A percentile compares a stretch with the other conserved stretches of the same genome.
Conservation (phyloP, 176 grass and related monocot species). For the Juncus effusus region DNA sequence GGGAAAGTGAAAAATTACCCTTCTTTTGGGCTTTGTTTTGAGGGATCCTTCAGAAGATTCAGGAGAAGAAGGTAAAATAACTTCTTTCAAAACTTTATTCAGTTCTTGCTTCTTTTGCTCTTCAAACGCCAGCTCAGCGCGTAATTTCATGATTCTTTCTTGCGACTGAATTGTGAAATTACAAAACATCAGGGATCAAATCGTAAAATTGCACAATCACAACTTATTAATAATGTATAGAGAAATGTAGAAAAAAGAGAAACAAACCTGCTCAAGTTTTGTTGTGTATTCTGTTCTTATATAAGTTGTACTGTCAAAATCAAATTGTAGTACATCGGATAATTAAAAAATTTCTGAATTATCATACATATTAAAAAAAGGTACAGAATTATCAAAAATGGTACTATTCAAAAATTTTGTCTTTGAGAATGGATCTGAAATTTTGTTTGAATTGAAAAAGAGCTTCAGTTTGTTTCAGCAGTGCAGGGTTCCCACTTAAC, state of each 20-base stretch:
- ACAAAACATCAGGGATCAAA: not conserved
- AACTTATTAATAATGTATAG: not conserved
- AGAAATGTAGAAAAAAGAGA: not conserved
- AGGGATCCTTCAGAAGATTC: conserved; percentile 33
- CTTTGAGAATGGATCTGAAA: too few relatives aligned
- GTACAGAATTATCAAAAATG: too few relatives aligned
- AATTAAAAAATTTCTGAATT: too few relatives aligned
- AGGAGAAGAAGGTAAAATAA: conserved; percentile 37
- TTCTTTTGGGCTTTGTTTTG: conserved; percentile 52
- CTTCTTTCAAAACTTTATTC: conserved; percentile 74
- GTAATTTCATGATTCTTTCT: conserved; percentile 59
- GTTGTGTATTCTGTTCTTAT: too few relatives aligned
- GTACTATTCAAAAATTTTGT: too few relatives aligned
- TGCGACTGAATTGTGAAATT: conserved; percentile 54
- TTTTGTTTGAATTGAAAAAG: too few relatives aligned
- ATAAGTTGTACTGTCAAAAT: not conserved
- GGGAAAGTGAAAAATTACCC: conserved; percentile 36
- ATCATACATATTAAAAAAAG: too few relatives aligned
- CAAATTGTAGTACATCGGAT: not conserved
- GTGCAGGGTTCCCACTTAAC: too few relatives aligned
- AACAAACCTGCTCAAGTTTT: too few relatives aligned
- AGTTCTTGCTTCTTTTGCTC: conserved; percentile 71
- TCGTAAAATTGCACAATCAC: not conserved
- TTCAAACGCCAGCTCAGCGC: conserved; percentile 79
- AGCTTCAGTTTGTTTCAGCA: too few relatives aligned